Evolutionary conservation across 2,329 filamentous ascomycete genomes (phyloP).

Genomic region (Talaromyces sp.): DNA sequence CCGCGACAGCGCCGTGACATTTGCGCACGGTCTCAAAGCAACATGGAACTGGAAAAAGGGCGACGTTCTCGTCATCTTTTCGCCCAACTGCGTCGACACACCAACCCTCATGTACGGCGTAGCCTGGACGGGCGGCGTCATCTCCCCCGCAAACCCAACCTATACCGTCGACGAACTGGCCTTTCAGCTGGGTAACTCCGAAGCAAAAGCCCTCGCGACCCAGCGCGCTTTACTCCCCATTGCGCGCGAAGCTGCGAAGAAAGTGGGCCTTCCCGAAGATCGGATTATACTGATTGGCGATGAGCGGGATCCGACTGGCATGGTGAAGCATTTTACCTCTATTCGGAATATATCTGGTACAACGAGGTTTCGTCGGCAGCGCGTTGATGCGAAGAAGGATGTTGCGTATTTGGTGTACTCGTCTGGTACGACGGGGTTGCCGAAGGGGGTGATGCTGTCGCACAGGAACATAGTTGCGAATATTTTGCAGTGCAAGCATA

Average conservation of each 20-base stretch:
- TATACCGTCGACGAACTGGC: constrained; percentile 82
- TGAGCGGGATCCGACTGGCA: constrained; percentile 54
- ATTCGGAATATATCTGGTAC: constrained; percentile 64
- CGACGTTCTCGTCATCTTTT: constrained; percentile 79
- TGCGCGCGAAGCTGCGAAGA: constrained; percentile 66
- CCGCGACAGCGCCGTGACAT: constrained; percentile 65
- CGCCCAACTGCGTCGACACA: constrained; percentile 83
- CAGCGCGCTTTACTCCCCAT: constrained; percentile 65
- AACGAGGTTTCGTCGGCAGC: constrained; percentile 59
- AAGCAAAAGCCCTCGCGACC: constrained; percentile 72
- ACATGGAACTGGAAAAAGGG: constrained; percentile 76
- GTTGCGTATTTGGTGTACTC: constrained; percentile 84
- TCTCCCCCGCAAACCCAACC: constrained; percentile 83
- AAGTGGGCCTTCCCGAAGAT: constrained; percentile 68
- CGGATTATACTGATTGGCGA: constrained; percentile 74
- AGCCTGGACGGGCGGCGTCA: constrained; percentile 77
- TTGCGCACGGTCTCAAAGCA: constrained; percentile 75
- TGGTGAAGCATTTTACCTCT: constrained; percentile 69
- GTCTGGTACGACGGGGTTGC: constrained; percentile 84
- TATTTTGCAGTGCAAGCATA: constrained; percentile 54
- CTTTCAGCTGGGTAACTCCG: constrained; percentile 77
- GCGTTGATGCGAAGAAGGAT: constrained; percentile 67
- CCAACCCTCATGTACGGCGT: constrained; percentile 73
- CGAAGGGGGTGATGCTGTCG: constrained; percentile 86
- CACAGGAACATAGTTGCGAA: constrained; percentile 83